A percentile compares a stretch with the other conserved stretches of the same genome.
Evolutionary conservation across 129 eudicot genomes (phyloP).

Genomic region (Artemisia annua): DNA sequence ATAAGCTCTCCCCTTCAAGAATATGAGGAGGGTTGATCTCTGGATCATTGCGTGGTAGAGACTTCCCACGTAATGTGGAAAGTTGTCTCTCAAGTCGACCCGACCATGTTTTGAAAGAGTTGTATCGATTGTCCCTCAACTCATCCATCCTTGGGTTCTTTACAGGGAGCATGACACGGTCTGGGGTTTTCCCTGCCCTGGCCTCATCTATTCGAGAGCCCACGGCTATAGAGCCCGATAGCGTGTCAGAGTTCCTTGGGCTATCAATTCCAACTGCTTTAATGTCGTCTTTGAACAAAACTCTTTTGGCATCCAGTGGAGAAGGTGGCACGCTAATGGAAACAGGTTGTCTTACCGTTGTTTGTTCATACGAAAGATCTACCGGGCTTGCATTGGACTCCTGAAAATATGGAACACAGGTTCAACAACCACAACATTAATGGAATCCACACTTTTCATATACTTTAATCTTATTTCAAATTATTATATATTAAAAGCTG

Average conservation of each 20-base stretch:
- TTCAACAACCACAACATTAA: too few relatives aligned
- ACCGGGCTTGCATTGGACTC: conserved; percentile 28
- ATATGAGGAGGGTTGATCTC: too few relatives aligned
- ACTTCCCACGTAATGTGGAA: conserved; percentile 70
- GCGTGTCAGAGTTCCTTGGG: background rate
- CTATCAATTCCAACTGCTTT: conserved; percentile 14
- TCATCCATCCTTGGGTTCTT: conserved; percentile 25
- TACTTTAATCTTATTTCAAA: too few relatives aligned
- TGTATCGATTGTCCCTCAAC: conserved; percentile 54
- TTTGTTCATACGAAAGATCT: conserved; percentile 24
- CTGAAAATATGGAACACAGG: conserved; percentile 12
- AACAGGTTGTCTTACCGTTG: conserved; percentile 32
- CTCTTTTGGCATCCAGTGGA: conserved; percentile 42
- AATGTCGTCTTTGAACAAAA: conserved; percentile 34
- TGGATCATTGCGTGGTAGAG: too few relatives aligned
- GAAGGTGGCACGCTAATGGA: conserved; percentile 78
- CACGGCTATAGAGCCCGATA: conserved; percentile 15
- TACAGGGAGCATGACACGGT: conserved; percentile 21
- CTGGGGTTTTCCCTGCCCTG: conserved; percentile 19
- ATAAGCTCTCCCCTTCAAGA: too few relatives aligned
- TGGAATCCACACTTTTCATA: too few relatives aligned
- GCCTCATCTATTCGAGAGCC: conserved; percentile 22
- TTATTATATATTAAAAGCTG: too few relatives aligned
- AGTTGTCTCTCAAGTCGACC: conserved; percentile 80
- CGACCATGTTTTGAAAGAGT: conserved; percentile 89